Conservation (phyloP, 2,329 filamentous ascomycete species). For the Xylaria polymorpha region DNA sequence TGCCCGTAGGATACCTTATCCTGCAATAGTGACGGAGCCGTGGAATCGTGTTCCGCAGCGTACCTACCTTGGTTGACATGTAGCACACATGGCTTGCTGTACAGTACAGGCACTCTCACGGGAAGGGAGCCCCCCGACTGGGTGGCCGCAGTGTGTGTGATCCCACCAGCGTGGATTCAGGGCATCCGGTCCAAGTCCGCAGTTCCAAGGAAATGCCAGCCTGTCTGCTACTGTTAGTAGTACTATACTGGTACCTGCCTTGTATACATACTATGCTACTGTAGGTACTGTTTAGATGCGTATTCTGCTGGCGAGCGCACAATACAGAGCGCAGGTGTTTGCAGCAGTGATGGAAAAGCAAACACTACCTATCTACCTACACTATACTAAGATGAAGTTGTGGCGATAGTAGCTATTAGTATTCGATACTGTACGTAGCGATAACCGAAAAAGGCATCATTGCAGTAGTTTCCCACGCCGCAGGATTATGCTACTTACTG, state of each 20-base stretch:
- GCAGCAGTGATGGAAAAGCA: no score
- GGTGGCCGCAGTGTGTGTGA: constrained; percentile 27
- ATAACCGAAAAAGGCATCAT: constrained; percentile 20
- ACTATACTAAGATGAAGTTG: not conserved
- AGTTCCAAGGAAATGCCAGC: constrained; percentile 9
- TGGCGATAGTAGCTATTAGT: constrained; percentile 16
- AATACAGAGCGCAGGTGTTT: not conserved
- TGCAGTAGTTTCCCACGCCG: not conserved
- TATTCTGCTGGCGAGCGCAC: not conserved
- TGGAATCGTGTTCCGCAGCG: constrained; percentile 27
- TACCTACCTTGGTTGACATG: constrained; percentile 2
- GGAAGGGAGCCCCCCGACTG: constrained; percentile 36
- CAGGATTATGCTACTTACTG: not conserved
- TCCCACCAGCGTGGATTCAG: constrained; percentile 36
- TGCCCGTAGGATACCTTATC: no score
- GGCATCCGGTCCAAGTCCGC: constrained; percentile 15
- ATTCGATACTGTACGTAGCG: not conserved
- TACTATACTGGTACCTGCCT: not conserved
- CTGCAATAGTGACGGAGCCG: constrained; percentile 21
- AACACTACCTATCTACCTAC: no score
- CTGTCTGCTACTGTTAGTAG: not conserved
- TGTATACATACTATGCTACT: no score
- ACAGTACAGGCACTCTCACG: constrained; percentile 6
- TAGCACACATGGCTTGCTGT: constrained; percentile 9
- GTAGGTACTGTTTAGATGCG: not conserved